These are phyloP conservation scores for Tetrapisispora nanseiensis DNA, from an alignment of 805 yeast genomes.

Conservation along the genomic window DNA sequence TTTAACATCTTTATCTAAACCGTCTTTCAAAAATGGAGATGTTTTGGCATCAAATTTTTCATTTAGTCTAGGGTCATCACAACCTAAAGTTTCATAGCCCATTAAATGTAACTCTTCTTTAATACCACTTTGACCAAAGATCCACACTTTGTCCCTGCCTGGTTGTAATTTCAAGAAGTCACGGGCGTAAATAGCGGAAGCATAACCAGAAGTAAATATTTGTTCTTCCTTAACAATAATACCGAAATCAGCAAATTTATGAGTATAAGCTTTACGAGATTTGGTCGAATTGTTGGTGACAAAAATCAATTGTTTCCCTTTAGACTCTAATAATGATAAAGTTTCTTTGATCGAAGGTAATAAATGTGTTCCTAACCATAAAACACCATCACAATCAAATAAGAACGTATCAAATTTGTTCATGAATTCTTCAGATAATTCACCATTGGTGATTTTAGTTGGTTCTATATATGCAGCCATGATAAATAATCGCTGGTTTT, in stretches of 20 bases:
- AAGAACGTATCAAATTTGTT: slow-evolving; percentile 71
- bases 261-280: slow-evolving; percentile 65
- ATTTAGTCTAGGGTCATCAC: slow-evolving; percentile 55
- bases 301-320: slow-evolving; percentile 65
- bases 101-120: slow-evolving; percentile 64
- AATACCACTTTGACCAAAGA: slow-evolving; percentile 82
- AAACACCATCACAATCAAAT: slow-evolving; percentile 96
- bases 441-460: slow-evolving; percentile 37
- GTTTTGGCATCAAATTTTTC: slow-evolving; percentile 48
- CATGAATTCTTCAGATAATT: slow-evolving; percentile 45
- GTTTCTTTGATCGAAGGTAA: slow-evolving; percentile 77
- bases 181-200: slow-evolving; percentile 77
- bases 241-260: slow-evolving; percentile 58
- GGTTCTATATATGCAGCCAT: slow-evolving; percentile 25
- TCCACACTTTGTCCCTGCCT: slow-evolving; percentile 68
- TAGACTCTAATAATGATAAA: slow-evolving; percentile 41
- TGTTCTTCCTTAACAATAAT: slow-evolving; percentile 44
- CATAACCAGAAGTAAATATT: slow-evolving; percentile 86
- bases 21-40: slow-evolving; percentile 35
- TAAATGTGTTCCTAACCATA: slow-evolving; percentile 82
- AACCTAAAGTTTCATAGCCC: slow-evolving; percentile 77
- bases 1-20: slow-evolving; percentile 66
- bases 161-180: slow-evolving; percentile 67
- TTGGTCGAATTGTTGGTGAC: slow-evolving; percentile 96
- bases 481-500: no score